Evolutionary conservation across 805 yeast species (phyloP).

Genomic region (Candida schatavii): DNA sequence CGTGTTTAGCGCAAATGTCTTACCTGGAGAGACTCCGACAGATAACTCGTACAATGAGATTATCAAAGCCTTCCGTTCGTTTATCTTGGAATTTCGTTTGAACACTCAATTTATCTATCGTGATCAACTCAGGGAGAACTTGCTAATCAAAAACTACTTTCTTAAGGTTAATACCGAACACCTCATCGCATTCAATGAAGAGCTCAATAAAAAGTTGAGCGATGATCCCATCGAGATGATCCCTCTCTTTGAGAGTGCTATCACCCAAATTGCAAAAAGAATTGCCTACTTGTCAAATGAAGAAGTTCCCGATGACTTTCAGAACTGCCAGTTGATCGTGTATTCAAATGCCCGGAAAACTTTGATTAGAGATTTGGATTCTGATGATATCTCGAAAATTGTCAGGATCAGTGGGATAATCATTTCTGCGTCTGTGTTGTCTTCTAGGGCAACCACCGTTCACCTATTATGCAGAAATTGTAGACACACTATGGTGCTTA

Average conservation of each 20-base stretch:
- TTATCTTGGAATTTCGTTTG: conserved; percentile 81
- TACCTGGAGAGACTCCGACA: conserved; percentile 75
- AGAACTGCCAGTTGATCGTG: conserved; percentile 79
- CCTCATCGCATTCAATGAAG: conserved; percentile 83
- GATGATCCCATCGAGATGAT: conserved; percentile 89
- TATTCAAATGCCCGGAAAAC: conserved; percentile 68
- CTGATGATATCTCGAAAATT: conserved; percentile 84
- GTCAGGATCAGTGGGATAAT: conserved; percentile 91
- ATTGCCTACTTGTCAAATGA: conserved; percentile 54
- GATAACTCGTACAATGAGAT: conserved; percentile 68
- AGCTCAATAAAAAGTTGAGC: conserved; percentile 73
- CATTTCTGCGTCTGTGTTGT: conserved; percentile 83
- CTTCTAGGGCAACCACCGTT: conserved; percentile 81
- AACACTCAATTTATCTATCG: conserved; percentile 81
- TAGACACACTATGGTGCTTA: conserved; percentile 69
- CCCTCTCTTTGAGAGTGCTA: conserved; percentile 79
- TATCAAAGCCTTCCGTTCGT: conserved; percentile 72
- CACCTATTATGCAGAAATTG: conserved; percentile 87
- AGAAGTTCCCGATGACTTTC: conserved; percentile 55
- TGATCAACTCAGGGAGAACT: conserved; percentile 86
- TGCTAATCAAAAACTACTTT: conserved; percentile 70
- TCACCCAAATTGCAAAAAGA: conserved; percentile 81
- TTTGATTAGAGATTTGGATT: conserved; percentile 77
- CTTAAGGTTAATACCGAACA: conserved; percentile 80
- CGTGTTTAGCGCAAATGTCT: conserved; percentile 71